Base-by-base conservation (phyloP, 2,329 filamentous ascomycete genomes). In the Scolecobasidium constrictum region DNA sequence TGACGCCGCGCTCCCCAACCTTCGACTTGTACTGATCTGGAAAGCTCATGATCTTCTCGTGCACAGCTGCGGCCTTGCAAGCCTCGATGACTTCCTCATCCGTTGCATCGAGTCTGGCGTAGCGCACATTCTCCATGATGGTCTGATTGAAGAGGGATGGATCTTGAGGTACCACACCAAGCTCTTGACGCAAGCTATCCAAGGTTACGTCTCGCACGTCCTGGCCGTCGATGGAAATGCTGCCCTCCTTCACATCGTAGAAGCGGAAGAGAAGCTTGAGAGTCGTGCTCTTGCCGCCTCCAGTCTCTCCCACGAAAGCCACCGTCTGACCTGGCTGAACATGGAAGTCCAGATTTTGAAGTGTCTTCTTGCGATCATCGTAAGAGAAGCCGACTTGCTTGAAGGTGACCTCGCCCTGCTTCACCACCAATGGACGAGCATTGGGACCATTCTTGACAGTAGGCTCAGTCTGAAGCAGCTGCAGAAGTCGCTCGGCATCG, bases 141-240 rank as follows among this genome's bases (percentile, higher is more conserved):
- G 74, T 73, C 22, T 71, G 68, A 53, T 82, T 78, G 62, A 83
- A 83, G 6, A 83, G 62, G 0, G 71, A 63, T 0, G 78, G 72
- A 47, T 79, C 74, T 56, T 84, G 75, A 3, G 78, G 78, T 0
- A 83, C 78, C 11, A 81, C 67, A 16, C 77, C 78, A 19, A 83
- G 68, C 3, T 66, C 63, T 16, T 74, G 67, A 7, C 78, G 68
- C 2, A 83, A 61, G 36, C 71, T 77, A 43, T 68, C 63, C 12
- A 80, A 62, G 0, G 70, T 76, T 2, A 83, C 67, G 19, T 73
- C 64, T 17, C 75, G 69, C 19, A 83, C 65, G 47, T 79, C 73
- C 49, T 76, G 70, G 0, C 71, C 74, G 47, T 79, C 75, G 28
- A 80, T 72, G 3, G 57, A 59, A 47, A 80, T 77, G 4, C 62